Percentiles rank a stretch among this genome's conserved stretches.
Conservation (phyloP, 1,284 basidiomycete genomes). For the Ustilago shanxiensis region DNA sequence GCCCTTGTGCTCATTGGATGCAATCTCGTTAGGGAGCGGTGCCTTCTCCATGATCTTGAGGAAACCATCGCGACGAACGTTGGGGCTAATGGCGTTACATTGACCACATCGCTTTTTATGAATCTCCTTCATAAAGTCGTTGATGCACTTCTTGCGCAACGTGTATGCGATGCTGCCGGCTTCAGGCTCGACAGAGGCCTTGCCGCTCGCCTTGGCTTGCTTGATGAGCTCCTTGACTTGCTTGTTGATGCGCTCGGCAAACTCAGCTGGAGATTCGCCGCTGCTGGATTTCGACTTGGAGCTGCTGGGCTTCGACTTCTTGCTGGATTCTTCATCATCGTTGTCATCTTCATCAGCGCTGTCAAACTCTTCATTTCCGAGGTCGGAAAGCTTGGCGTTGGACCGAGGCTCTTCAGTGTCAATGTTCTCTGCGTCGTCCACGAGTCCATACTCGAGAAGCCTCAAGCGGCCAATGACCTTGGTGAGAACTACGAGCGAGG, state of each 20-base stretch:
- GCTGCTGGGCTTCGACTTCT: constrained; percentile 59
- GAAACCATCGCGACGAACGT: constrained; percentile 92
- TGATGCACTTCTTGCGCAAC: constrained; percentile 84
- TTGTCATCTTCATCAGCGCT: constrained; percentile 52
- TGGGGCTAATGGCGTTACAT: constrained; percentile 87
- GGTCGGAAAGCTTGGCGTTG: constrained; percentile 23
- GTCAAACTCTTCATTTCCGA: constrained; percentile 35
- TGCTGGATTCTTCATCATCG: constrained; percentile 61
- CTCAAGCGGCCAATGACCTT: constrained; percentile 85
- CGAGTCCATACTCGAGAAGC: constrained; percentile 89
- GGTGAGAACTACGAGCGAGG: constrained; percentile 75
- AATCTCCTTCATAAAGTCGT: constrained; percentile 83
- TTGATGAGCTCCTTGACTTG: constrained; percentile 80
- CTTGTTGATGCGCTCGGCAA: constrained; percentile 58
- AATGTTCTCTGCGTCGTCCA: constrained; percentile 83
- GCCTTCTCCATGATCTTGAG: constrained; percentile 87
- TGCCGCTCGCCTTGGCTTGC: constrained; percentile 53
- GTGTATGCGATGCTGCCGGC: constrained; percentile 84
- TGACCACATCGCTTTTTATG: constrained; percentile 78
- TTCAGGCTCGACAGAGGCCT: constrained; percentile 70
- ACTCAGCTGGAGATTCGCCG: constrained; percentile 70
- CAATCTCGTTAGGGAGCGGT: constrained; percentile 32
- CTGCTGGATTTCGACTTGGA: constrained; percentile 24
- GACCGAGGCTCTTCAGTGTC: constrained; percentile 42
- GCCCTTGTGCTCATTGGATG: constrained; percentile 44